Conservation (phyloP, 805 yeast species). For the Ogataea saltuana region DNA sequence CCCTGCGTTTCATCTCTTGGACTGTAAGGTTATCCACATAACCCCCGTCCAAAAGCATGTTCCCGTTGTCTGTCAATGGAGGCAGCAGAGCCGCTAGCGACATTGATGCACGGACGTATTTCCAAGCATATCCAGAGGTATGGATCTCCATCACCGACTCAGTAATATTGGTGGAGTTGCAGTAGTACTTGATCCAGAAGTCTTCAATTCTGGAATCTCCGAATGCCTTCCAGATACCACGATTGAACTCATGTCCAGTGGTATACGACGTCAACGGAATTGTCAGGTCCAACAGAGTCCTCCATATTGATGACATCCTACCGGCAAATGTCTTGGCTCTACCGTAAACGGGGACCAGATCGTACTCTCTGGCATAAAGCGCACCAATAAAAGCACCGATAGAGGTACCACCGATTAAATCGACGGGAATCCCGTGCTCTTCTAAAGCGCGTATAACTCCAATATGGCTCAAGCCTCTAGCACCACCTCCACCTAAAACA, state of each 20-base stretch:
- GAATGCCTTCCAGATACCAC: conserved; percentile 96
- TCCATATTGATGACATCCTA: conserved; percentile 82
- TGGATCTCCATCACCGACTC: conserved; percentile 95
- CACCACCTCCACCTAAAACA: conserved; percentile 97
- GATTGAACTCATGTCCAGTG: conserved; percentile 94
- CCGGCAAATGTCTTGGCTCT: conserved; percentile 83
- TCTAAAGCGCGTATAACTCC: conserved; percentile 92
- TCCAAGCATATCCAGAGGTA: conserved; percentile 90
- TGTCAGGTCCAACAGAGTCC: conserved; percentile 79
- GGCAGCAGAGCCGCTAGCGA: conserved; percentile 92
- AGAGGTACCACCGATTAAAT: conserved; percentile 93
- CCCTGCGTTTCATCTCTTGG: conserved; percentile 83
- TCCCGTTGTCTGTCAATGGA: conserved; percentile 83
- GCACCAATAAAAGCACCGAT: conserved; percentile 97
- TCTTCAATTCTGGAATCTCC: conserved; percentile 94
- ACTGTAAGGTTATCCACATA: conserved; percentile 94
- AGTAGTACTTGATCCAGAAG: conserved; percentile 86
- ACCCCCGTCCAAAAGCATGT: conserved; percentile 95
- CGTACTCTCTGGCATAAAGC: conserved; percentile 87
- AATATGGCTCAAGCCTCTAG: conserved; percentile 88
- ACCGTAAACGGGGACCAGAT: conserved; percentile 87
- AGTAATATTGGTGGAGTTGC: conserved; percentile 93
- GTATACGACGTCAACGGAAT: conserved; percentile 93
- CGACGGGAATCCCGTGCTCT: conserved; percentile 91
- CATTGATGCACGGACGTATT: conserved; percentile 95